These are phyloP conservation scores for Ceratocystis cubensis DNA, from an alignment of 2,329 filamentous ascomycete species.

Conservation along the genomic window DNA sequence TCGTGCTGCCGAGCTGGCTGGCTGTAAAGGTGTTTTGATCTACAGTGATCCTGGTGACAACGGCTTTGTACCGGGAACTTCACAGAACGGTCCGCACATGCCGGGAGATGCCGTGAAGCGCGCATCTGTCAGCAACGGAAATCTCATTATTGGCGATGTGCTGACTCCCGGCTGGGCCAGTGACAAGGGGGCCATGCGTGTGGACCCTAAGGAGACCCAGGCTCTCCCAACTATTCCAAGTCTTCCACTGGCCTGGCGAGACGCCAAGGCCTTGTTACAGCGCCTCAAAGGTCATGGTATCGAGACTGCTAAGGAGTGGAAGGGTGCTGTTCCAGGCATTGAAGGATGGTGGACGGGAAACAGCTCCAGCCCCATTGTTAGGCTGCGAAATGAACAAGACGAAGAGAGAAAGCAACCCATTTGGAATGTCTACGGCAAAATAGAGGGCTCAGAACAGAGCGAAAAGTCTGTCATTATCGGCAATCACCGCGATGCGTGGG, in stretches of 20 bases:
- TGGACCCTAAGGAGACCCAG: constrained; percentile 55
- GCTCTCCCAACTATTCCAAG: constrained; percentile 77
- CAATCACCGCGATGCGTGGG: constrained; percentile 88
- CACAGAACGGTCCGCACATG: constrained; percentile 67
- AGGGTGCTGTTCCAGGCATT: constrained; percentile 62
- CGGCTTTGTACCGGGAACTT: constrained; percentile 62
- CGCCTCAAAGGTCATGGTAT: constrained; percentile 63
- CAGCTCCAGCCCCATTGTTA: constrained; percentile 59
- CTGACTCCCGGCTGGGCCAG: constrained; percentile 79
- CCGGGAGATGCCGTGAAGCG: constrained; percentile 72
- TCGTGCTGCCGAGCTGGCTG: constrained; percentile 76
- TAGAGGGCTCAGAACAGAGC: constrained; percentile 69
- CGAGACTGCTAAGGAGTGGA: constrained; percentile 57
- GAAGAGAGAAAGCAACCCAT: constrained; percentile 72
- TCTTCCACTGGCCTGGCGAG: constrained; percentile 76
- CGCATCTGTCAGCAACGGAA: constrained; percentile 67
- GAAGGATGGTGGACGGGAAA: constrained; percentile 81
- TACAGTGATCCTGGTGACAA: constrained; percentile 86
- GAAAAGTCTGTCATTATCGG: constrained; percentile 80
- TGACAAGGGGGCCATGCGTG: constrained; percentile 49
- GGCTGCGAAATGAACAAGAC: constrained; percentile 76
- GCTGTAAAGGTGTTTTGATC: constrained; percentile 76
- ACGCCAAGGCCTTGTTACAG: constrained; percentile 69
- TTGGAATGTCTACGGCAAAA: constrained; percentile 80
- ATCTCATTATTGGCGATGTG: constrained; percentile 79